Conservation (phyloP, 176 grass and related monocot genomes). For the Avena insularis region DNA sequence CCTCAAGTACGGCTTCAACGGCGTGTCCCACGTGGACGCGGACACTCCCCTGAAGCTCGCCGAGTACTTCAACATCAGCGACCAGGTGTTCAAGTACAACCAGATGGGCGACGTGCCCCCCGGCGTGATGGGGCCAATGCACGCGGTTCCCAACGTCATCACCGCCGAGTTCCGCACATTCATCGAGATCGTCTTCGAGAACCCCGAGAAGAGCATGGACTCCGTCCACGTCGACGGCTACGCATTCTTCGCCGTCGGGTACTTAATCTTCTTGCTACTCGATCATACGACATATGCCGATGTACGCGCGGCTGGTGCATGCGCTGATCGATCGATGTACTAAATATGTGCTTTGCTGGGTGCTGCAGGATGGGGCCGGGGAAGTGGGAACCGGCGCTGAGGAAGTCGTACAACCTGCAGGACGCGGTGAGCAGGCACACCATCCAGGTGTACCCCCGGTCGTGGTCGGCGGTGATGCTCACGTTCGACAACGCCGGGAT, state of each 20-base stretch:
- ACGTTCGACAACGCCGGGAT: constrained; percentile 80
- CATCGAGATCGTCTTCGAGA: constrained; percentile 92
- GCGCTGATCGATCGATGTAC: too few species aligned
- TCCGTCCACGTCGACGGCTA: constrained; percentile 81
- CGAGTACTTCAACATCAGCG: constrained; percentile 75
- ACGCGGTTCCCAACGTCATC: constrained; percentile 64
- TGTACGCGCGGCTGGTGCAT: too few species aligned
- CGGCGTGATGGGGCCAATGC: constrained; percentile 20
- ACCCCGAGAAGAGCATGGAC: constrained; percentile 84
- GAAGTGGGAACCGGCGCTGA: constrained; percentile 49
- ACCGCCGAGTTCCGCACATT: constrained; percentile 73
- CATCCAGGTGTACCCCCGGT: constrained; percentile 68
- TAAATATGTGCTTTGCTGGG: too few species aligned
- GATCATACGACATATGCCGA: too few species aligned
- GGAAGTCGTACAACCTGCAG: constrained; percentile 67
- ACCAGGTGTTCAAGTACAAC: constrained; percentile 72
- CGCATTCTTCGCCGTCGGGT: constrained; percentile 86
- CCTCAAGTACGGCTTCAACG: constrained; percentile 68
- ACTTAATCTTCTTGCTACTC: too few species aligned
- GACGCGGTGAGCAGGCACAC: constrained; percentile 75
- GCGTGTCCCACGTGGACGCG: constrained; percentile 61
- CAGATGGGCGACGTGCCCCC: constrained; percentile 57
- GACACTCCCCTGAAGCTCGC: constrained; percentile 75
- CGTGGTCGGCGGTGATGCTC: constrained; percentile 67
- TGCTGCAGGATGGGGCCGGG: constrained; percentile 59